phyloP scores from a whole-genome alignment of 1,284 basidiomycete species.

The Rhodofomes roseus region DNA sequence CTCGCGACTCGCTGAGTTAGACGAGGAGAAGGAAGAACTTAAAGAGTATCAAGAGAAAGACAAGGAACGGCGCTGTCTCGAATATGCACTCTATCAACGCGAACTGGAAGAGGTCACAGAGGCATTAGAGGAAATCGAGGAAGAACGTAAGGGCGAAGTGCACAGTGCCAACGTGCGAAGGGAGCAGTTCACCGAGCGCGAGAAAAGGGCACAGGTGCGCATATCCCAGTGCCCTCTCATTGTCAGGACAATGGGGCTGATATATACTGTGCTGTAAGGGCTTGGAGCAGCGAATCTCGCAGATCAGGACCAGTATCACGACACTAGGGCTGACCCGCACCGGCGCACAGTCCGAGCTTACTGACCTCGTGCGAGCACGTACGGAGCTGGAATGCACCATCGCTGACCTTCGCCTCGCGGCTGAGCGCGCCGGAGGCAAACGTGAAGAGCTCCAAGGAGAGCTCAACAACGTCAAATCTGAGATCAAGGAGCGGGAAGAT shows the following conservation, averaged over 20 bases:
- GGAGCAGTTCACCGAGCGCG: conserved; percentile 79
- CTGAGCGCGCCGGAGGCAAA: conserved; percentile 56
- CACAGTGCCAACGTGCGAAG: conserved; percentile 81
- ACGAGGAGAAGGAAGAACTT: conserved; percentile 96
- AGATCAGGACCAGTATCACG: conserved; percentile 67
- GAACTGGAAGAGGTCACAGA: conserved; percentile 88
- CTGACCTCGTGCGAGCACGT: conserved; percentile 72
- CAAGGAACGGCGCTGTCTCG: conserved; percentile 90
- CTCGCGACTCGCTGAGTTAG: conserved; percentile 84
- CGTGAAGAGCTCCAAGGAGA: conserved; percentile 68
- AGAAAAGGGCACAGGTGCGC: conserved; percentile 78
- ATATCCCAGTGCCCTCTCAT: not conserved
- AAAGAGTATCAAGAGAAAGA: conserved; percentile 97
- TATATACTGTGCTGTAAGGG: conserved; percentile 37
- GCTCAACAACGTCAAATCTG: conserved; percentile 53
- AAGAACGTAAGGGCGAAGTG: conserved; percentile 79
- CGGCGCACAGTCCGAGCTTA: conserved; percentile 73
- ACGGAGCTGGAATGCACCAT: conserved; percentile 86
- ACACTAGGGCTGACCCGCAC: conserved; percentile 67
- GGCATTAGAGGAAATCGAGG: conserved; percentile 80
- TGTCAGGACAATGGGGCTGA: not conserved
- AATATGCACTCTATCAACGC: conserved; percentile 91
- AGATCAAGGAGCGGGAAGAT: conserved; percentile 62
- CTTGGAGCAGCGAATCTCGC: conserved; percentile 73
- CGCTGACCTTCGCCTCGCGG: conserved; percentile 70